These are phyloP conservation scores for Boletus sp. DNA, from an alignment of 768 basidiomycete species.

Conservation along the genomic window DNA sequence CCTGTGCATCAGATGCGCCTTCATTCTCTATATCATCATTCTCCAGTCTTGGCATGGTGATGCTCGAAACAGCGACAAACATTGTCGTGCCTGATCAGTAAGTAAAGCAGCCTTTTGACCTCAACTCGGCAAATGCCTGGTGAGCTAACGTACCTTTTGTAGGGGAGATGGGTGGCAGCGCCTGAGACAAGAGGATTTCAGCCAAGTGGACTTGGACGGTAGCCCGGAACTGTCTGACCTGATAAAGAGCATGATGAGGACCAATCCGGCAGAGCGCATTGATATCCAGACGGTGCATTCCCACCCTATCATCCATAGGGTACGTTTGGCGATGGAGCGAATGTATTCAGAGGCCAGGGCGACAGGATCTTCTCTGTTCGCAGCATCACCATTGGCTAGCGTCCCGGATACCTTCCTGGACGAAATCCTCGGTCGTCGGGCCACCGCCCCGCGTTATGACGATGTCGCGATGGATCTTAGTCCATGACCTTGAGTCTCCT, in stretches of 20 bases:
- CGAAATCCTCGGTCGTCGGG: conserved; percentile 47
- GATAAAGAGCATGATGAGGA: conserved; percentile 75
- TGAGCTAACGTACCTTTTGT: conserved; percentile 21
- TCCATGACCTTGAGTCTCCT: conserved; percentile 22
- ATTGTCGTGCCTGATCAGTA: conserved; percentile 96
- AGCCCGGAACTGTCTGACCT: conserved; percentile 66
- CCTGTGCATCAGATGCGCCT: background rate
- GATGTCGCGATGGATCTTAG: conserved; percentile 41
- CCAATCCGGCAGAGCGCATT: conserved; percentile 59
- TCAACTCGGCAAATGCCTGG: conserved; percentile 1
- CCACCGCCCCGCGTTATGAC: conserved; percentile 8
- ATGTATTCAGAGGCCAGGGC: conserved; percentile 36
- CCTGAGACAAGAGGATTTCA: conserved; percentile 86
- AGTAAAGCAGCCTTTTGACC: conserved; percentile 36
- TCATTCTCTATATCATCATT: conserved; percentile 14
- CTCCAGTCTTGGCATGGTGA: conserved; percentile 86
- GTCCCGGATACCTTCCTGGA: conserved; percentile 62
- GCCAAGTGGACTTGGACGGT: conserved; percentile 68
- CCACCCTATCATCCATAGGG: conserved; percentile 63
- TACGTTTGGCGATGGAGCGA: conserved; percentile 60
- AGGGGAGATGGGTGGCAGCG: conserved; percentile 95
- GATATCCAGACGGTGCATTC: conserved; percentile 52
- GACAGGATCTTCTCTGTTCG: conserved; percentile 43
- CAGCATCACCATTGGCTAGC: conserved; percentile 60
- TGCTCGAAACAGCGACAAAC: conserved; percentile 93